Evolutionary conservation across 768 basidiomycete species (phyloP).

Genomic region (Scleroderma bovista): DNA sequence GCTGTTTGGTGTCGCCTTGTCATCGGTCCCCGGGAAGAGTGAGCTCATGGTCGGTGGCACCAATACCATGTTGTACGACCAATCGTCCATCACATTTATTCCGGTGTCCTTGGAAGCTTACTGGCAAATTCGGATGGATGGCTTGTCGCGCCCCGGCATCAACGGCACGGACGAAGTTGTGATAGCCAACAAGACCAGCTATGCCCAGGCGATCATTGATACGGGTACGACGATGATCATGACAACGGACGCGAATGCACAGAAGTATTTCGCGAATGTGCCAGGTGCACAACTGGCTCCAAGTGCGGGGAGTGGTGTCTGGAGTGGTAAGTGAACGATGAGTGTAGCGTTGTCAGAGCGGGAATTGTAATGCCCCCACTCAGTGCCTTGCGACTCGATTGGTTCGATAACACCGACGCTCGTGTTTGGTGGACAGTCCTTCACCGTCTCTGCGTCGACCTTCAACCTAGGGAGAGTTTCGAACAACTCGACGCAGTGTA

Average conservation of each 20-base stretch:
- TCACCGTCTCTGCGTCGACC: slow-evolving; percentile 29
- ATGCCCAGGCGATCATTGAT: slow-evolving; percentile 31
- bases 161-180: slow-evolving; percentile 16
- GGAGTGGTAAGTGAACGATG: slow-evolving; percentile 25
- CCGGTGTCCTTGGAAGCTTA: slow-evolving; percentile 27
- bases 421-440: slow-evolving; percentile 35
- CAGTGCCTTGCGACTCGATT: slow-evolving; percentile 29
- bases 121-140: slow-evolving; percentile 34
- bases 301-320: slow-evolving; percentile 27
- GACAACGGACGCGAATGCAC: slow-evolving; percentile 20
- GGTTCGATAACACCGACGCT: slow-evolving; percentile 27
- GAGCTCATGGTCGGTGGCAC: slow-evolving; percentile 55
- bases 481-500: slow-evolving; percentile 27
- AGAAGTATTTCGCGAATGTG: slow-evolving; percentile 25
- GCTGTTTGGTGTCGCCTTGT: slow-evolving; percentile 47
- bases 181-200: slow-evolving; percentile 17
- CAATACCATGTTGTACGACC: slow-evolving; percentile 41
- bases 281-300: slow-evolving; percentile 22
- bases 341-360: neutral
- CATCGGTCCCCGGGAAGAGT: slow-evolving; percentile 32
- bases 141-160: slow-evolving; percentile 20
- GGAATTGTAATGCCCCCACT: slow-evolving; percentile 2
- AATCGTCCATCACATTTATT: slow-evolving; percentile 34
- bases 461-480: slow-evolving; percentile 40
- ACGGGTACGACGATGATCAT: slow-evolving; percentile 26